Conservation (phyloP, 306 rosid species). For the Gastrolobium villosum region DNA sequence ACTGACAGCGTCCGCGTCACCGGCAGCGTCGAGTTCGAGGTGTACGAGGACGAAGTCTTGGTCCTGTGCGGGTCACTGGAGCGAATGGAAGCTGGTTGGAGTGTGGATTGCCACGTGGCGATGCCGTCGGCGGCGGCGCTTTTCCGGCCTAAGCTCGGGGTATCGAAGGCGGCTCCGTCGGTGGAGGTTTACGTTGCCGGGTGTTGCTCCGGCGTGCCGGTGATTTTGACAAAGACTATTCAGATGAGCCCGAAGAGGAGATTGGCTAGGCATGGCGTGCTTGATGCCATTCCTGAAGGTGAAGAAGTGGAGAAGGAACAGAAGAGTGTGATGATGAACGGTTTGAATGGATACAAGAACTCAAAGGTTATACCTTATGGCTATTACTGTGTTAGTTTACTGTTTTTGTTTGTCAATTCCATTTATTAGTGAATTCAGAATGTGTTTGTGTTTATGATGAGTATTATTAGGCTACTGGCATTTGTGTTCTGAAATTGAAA, state of each 20-base stretch:
- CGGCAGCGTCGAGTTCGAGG: conserved; percentile 83
- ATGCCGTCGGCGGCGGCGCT: conserved; percentile 66
- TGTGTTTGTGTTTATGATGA: too few relatives aligned
- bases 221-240: conserved; percentile 75
- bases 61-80: conserved; percentile 83
- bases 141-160: conserved; percentile 76
- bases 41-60: conserved; percentile 74
- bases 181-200: conserved; percentile 91
- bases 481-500: too few relatives aligned
- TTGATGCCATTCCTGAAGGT: conserved; percentile 92
- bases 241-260: conserved; percentile 81
- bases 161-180: conserved; percentile 63
- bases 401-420: too few relatives aligned
- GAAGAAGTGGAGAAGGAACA: conserved; percentile 76
- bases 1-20: conserved; percentile 76
- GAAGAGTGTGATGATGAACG: conserved; percentile 40
- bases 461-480: too few relatives aligned
- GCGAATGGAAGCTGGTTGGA: conserved; percentile 76
- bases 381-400: too few relatives aligned
- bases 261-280: conserved; percentile 56
- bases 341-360: conserved; percentile 54
- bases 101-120: conserved; percentile 79
- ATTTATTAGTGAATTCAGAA: too few relatives aligned
- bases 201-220: conserved; percentile 83
- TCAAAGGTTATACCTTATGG: conserved; percentile 57